Conservation (phyloP, 1,284 basidiomycete species). For the Leccinum angustisporum region DNA sequence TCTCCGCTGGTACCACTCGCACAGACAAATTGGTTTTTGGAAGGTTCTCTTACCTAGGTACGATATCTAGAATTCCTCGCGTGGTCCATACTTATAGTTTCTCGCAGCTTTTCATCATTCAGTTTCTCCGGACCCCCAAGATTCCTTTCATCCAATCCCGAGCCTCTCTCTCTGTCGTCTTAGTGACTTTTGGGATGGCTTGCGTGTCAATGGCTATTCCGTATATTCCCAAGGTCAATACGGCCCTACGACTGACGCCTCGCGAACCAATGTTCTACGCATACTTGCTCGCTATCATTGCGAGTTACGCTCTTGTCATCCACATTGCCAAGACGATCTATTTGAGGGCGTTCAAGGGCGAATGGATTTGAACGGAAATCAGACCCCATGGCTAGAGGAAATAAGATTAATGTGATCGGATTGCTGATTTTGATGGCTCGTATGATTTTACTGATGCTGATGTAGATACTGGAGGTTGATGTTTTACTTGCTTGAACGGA, state of each 20-base stretch:
- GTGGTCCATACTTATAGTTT: conserved; percentile 2
- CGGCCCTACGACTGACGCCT: conserved; percentile 32
- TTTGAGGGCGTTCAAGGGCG: conserved; percentile 29
- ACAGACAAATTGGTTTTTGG: conserved; percentile 35
- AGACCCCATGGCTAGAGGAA: neutral
- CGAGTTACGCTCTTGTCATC: conserved; percentile 26
- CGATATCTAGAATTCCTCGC: neutral
- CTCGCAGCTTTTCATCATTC: conserved; percentile 33
- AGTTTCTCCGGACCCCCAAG: conserved; percentile 33
- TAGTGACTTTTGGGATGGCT: conserved; percentile 34
- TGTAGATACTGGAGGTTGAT: neutral
- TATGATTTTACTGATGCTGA: neutral
- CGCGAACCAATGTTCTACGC: conserved; percentile 32
- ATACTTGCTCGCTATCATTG: conserved; percentile 26
- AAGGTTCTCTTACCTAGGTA: conserved; percentile 35
- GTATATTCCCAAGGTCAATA: conserved; percentile 33
- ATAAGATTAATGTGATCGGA: neutral
- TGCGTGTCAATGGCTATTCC: conserved; percentile 35
- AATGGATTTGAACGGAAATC: conserved; percentile 25
- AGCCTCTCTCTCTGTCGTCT: conserved; percentile 26
- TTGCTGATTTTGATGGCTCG: neutral
- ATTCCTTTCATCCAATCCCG: conserved; percentile 35
- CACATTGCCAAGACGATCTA: conserved; percentile 31
- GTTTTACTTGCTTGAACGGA: neutral
- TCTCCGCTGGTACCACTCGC: conserved; percentile 32